Conservation (phyloP, 1,284 basidiomycete genomes). For the Golubevia sp. region DNA sequence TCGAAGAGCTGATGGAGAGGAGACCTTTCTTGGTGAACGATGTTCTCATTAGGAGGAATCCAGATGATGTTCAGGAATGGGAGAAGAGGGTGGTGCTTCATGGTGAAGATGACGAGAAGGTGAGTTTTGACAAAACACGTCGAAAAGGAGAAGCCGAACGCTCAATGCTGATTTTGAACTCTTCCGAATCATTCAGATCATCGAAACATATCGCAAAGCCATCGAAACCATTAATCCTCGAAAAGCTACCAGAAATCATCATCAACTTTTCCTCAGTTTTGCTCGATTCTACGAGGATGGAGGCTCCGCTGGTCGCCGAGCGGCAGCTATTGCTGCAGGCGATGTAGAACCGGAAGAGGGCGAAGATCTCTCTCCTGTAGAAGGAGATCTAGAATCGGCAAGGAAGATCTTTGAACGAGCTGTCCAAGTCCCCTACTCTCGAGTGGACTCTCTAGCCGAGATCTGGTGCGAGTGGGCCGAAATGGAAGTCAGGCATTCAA, state of each 20-base stretch:
- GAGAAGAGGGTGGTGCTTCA: constrained; percentile 54
- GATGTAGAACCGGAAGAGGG: background rate
- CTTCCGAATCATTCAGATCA: constrained; percentile 9
- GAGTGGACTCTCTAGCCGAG: constrained; percentile 58
- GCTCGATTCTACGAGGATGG: constrained; percentile 57
- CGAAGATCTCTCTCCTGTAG: background rate
- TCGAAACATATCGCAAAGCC: constrained; percentile 52
- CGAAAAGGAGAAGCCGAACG: background rate
- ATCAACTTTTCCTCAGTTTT: constrained; percentile 57
- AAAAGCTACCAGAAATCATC: constrained; percentile 56
- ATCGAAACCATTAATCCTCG: constrained; percentile 56
- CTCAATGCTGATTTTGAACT: background rate
- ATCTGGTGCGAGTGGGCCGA: constrained; percentile 60
- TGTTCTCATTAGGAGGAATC: constrained; percentile 54
- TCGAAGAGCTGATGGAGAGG: constrained; percentile 58
- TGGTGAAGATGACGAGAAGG: constrained; percentile 53
- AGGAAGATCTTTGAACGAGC: constrained; percentile 49
- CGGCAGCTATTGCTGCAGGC: background rate
- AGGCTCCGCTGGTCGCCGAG: constrained; percentile 20
- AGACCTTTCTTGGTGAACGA: constrained; percentile 59
- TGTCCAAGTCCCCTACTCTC: constrained; percentile 42
- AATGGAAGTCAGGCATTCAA: constrained; percentile 54
- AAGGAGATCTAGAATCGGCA: constrained; percentile 41
- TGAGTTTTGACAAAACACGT: background rate
- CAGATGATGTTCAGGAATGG: constrained; percentile 61